These are phyloP conservation scores for Wickerhamiella dianesei DNA, from an alignment of 805 yeast genomes.

Conservation along the genomic window DNA sequence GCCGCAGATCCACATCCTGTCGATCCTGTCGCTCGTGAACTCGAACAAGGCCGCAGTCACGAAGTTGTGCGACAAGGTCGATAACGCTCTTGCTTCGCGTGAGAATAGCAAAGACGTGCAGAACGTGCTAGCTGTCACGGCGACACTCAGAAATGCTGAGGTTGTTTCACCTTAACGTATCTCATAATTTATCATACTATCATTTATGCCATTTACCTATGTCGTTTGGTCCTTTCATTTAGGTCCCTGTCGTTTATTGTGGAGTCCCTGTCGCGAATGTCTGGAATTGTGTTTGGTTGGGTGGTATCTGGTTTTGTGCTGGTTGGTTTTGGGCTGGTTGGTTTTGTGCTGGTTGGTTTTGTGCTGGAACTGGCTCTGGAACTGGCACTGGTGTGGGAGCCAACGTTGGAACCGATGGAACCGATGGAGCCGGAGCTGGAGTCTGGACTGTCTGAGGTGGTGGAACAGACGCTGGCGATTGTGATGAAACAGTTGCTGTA, in stretches of 20 bases:
- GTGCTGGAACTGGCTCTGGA: neutral
- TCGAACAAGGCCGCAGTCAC: slow-evolving; percentile 23
- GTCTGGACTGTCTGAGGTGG: no score
- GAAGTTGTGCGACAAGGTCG: slow-evolving; percentile 24
- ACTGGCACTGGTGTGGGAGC: neutral
- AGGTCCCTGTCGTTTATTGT: no score
- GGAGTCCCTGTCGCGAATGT: no score
- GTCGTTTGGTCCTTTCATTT: no score
- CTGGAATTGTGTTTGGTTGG: no score
- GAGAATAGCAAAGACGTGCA: neutral
- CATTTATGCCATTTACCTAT: neutral
- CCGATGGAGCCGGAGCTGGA: neutral
- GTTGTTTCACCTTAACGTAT: neutral
- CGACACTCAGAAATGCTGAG: neutral
- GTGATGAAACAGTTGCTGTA: neutral
- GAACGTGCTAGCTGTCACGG: neutral
- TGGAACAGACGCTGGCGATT: no score
- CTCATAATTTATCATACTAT: neutral
- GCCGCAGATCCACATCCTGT: slow-evolving; percentile 23
- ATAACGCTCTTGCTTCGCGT: slow-evolving; percentile 4
- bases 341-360: neutral
- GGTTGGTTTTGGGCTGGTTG: neutral
- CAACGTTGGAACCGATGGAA: neutral
- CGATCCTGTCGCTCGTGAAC: slow-evolving; percentile 34
- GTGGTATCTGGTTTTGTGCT: neutral